Conservation (phyloP, 2,329 filamentous ascomycete species). For the Scytalidium lignicola region DNA sequence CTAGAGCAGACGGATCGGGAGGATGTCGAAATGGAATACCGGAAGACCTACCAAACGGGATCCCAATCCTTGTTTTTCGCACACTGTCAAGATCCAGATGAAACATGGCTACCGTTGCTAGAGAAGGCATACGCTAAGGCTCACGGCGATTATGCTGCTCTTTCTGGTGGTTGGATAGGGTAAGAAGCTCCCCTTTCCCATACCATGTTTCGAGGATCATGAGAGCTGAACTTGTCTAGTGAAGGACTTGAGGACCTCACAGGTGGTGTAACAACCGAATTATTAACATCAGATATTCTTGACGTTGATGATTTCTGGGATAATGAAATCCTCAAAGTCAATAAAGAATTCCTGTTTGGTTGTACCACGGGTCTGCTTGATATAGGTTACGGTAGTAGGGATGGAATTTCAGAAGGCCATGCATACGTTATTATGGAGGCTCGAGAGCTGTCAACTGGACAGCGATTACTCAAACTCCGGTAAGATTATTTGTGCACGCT, state of each 20-base stretch:
- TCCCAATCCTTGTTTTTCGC: constrained; percentile 75
- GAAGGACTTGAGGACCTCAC: constrained; percentile 56
- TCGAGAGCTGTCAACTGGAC: constrained; percentile 43
- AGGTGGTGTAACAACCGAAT: constrained; percentile 65
- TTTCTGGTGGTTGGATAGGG: constrained; percentile 63
- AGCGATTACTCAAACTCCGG: constrained; percentile 52
- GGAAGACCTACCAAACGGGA: constrained; percentile 43
- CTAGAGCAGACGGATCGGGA: constrained; percentile 71
- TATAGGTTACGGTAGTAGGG: constrained; percentile 54
- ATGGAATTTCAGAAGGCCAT: constrained; percentile 53
- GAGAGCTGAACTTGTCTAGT: constrained; percentile 9
- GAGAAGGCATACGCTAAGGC: constrained; percentile 84
- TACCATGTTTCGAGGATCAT: not conserved
- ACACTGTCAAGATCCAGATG: constrained; percentile 68
- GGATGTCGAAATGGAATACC: constrained; percentile 68
- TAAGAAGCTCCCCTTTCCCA: constrained; percentile 5
- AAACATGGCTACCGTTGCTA: constrained; percentile 75
- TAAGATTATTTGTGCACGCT: constrained; percentile 2
- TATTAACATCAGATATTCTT: constrained; percentile 68
- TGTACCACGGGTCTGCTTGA: constrained; percentile 61
- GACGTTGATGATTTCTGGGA: constrained; percentile 80
- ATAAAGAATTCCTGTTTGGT: constrained; percentile 74
- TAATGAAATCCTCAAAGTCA: constrained; percentile 74
- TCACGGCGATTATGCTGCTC: constrained; percentile 72
- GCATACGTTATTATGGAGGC: constrained; percentile 59